Evolutionary conservation across 306 rosid species (phyloP), one percentile per base, ranked within the genome.

Genomic region (Adenanthera pavonina): DNA sequence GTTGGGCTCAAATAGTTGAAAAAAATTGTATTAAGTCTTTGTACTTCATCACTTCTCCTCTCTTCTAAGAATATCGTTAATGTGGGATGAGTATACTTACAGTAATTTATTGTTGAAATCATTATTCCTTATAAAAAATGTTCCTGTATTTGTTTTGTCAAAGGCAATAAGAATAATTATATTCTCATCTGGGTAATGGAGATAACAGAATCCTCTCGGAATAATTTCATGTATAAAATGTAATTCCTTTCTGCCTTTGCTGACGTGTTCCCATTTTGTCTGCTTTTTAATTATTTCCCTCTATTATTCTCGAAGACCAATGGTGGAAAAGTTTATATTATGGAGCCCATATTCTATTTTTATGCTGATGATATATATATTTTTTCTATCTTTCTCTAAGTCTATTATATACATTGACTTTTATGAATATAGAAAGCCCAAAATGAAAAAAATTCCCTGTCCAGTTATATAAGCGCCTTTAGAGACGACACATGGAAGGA

Each of bases 191-290:
- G 10, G 7, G 13, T 52, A 17, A 76, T 41, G 81, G 80, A 83
- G 76, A 80, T 71, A 61, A 68, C 46, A 78, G 88, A 79, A 74
- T 82, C 2, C 25, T 60, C 66, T 25, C 64, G 85, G 89, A 84
- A 69, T 76, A 88, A 84, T 84, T 84, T 57, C 7, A 74, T 74
- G 36, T 66, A 70, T 69, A 76, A 76, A 75, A 62, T 54, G 25
- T 46, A 5, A 8, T 72, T 79, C 61, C 65, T 81, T 76, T 44
- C 34, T 44, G 53, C 36, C 8, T 47, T 20, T 69, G 89, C 81
- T 82, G 81, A 90, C 87, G 86, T 83, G 91, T 90, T 78, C n/a
- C 36, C 69, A 81, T 76, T 78, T 86, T 81, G 67, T 86, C 59
- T 81, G 8, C 78, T 62, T 78, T 74, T 43, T 41, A 41, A n/a